Percentiles rank a stretch among this genome's conserved stretches.
Evolutionary conservation across 306 rosid genomes (phyloP).

Genomic region (Prunus mume): DNA sequence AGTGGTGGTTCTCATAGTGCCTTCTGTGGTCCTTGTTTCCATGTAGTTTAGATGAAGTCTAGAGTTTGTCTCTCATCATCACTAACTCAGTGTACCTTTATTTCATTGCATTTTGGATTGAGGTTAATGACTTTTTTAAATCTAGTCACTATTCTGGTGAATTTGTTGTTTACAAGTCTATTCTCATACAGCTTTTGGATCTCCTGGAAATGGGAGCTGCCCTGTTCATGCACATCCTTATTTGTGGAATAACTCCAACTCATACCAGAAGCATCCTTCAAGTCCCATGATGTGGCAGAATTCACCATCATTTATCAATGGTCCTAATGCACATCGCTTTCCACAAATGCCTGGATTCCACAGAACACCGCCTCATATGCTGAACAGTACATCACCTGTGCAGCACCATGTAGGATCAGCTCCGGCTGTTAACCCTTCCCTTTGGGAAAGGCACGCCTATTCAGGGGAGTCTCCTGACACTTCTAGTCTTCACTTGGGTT

Average conservation of each 20-base stretch:
- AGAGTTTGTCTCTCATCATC: not conserved
- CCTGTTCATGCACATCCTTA: slow-evolving; percentile 58
- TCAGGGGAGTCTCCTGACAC: slow-evolving; percentile 67
- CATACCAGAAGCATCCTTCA: slow-evolving; percentile 67
- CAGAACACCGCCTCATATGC: slow-evolving; percentile 52
- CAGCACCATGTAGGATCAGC: slow-evolving; percentile 81
- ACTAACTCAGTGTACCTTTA: not conserved
- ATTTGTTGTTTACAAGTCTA: slow-evolving; percentile 15
- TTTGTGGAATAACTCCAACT: slow-evolving; percentile 57
- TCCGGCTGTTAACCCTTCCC: slow-evolving; percentile 67
- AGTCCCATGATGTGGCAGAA: slow-evolving; percentile 57
- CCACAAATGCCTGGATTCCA: slow-evolving; percentile 63
- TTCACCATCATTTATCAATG: slow-evolving; percentile 61
- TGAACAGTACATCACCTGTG: slow-evolving; percentile 47
- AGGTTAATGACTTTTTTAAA: not conserved
- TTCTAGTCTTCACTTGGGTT: slow-evolving; percentile 61
- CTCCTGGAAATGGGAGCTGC: slow-evolving; percentile 53
- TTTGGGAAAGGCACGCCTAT: slow-evolving; percentile 70
- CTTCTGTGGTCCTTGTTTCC: not conserved
- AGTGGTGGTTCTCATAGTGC: not conserved
- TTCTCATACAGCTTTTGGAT: slow-evolving; percentile 37
- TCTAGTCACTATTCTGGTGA: slow-evolving; percentile 4
- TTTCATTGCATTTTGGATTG: not conserved
- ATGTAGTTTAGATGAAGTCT: not conserved
- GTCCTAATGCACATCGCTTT: slow-evolving; percentile 49